Base-by-base conservation (phyloP, 257 asterid species). In the Thymus quinquecostatus region DNA sequence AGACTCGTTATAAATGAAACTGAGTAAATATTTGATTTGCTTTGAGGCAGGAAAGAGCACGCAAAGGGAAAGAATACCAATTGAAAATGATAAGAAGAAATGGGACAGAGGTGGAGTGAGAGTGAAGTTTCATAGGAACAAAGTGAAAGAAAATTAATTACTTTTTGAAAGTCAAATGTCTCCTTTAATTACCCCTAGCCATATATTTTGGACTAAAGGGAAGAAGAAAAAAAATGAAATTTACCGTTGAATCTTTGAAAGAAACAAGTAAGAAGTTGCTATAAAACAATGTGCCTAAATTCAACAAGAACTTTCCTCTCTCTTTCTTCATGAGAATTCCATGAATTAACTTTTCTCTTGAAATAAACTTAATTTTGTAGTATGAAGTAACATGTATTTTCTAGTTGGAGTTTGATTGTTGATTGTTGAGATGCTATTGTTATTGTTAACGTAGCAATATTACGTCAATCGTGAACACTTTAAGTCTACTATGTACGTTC, bases 81-180 rank as follows among this genome's bases (percentile, higher is more conserved):
- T 27, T 21, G 9, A 21, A 44, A 44, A 7, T 44, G 49, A 44
- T 44, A 38, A 38, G 41, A 38, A 38, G 41, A 38, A 38, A 38
- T 21, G 62, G 4, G 73, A 58, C 47, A 68, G 12, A 10, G 58
- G 33, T 69, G 14, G 63, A 40, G 60, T 57, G 74, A 33, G 45
- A 44, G 68, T 55, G 81, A 76, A 80, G 72, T 21, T 76, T 76
- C 81, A 51, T 68, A 27, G 10, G 64, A 76, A 64, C 72, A 80
- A 68, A 72, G 75, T 80, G 28, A 61, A 62, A 45, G 44, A 64
- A 71, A 75, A 41, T 58, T 11, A 54, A 43, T 5, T 53, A 28
- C 13, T 14, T 47, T 54, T 48, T 8, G 14, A 49, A 9, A 28
- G 69, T 44, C 67, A 47, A 71, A 60, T 79, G 83, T 71, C 59